Percentiles rank a stretch among this genome's conserved stretches.
Conservation (phyloP, 2,329 filamentous ascomycete species). For the Colletotrichum navitas region DNA sequence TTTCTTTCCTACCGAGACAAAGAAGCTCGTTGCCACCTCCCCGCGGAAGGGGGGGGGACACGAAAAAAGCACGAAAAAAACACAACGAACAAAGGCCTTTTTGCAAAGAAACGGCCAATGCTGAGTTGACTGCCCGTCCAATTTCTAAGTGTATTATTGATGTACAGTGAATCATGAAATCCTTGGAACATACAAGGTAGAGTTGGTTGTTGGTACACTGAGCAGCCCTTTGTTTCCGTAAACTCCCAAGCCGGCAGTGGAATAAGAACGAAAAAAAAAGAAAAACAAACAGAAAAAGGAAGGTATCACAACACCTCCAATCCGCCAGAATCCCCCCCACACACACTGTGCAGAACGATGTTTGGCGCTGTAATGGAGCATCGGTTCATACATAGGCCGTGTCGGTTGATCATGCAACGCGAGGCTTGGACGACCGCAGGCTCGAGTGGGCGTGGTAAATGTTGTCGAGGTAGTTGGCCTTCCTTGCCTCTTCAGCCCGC, state of each 20-base stretch:
- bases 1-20: background rate
- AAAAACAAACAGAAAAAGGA: background rate
- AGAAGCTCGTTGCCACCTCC: background rate
- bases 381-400: background rate
- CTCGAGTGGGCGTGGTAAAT: conserved; percentile 37
- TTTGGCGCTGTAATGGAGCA: background rate
- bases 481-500: conserved; percentile 34
- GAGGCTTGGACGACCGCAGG: conserved; percentile 32
- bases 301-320: conserved; percentile 32
- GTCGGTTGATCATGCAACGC: background rate
- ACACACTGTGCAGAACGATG: too few species aligned
- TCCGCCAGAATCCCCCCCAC: conserved; percentile 27
- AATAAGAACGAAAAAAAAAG: background rate
- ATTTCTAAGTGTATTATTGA: conserved; percentile 1
- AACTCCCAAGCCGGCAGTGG: conserved; percentile 21
- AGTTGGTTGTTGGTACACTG: background rate
- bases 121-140: background rate
- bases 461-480: conserved; percentile 36
- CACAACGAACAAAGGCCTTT: background rate
- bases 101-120: background rate
- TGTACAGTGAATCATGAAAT: conserved; percentile 22
- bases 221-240: conserved; percentile 14
- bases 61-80: background rate
- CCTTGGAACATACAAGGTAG: background rate
- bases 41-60: too few species aligned